Conservation (phyloP, 139 green algal species). For the Coelastrella sp. region DNA sequence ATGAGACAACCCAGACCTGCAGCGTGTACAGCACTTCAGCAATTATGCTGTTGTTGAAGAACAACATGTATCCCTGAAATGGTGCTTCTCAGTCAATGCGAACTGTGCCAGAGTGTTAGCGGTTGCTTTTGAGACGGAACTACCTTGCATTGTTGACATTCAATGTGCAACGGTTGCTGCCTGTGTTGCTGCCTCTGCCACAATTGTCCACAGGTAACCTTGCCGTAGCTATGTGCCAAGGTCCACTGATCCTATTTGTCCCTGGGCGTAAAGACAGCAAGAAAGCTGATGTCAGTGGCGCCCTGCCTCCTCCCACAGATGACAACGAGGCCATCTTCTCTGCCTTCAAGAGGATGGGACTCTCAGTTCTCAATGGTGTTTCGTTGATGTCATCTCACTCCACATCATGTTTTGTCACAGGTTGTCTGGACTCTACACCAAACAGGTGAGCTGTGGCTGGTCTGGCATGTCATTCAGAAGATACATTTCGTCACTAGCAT, state of each 20-base stretch:
- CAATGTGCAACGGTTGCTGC: too few species aligned
- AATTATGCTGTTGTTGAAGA: too few species aligned
- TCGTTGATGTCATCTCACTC: neutral
- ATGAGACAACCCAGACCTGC: too few species aligned
- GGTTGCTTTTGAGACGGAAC: too few species aligned
- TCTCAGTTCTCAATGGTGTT: neutral
- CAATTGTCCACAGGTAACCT: neutral
- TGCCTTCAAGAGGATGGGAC: neutral
- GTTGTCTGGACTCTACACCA: slow-evolving; percentile 2
- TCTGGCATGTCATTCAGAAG: neutral
- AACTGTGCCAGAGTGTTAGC: too few species aligned
- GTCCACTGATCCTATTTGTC: neutral
- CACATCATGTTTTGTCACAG: neutral
- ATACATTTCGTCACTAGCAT: too few species aligned
- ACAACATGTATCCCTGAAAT: too few species aligned
- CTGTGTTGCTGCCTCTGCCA: too few species aligned
- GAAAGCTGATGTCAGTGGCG: neutral
- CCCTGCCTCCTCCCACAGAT: neutral
- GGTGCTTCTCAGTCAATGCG: too few species aligned
- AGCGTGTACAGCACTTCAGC: too few species aligned
- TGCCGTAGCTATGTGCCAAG: neutral
- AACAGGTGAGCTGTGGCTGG: neutral
- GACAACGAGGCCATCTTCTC: neutral
- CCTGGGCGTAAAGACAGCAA: neutral
- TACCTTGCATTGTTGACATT: too few species aligned